Evolutionary conservation across 225 moss, liverwort and hornwort genomes (phyloP), one percentile per base, ranked within the genome.

Genomic region (Bryoerythrophyllum caledonicum): DNA sequence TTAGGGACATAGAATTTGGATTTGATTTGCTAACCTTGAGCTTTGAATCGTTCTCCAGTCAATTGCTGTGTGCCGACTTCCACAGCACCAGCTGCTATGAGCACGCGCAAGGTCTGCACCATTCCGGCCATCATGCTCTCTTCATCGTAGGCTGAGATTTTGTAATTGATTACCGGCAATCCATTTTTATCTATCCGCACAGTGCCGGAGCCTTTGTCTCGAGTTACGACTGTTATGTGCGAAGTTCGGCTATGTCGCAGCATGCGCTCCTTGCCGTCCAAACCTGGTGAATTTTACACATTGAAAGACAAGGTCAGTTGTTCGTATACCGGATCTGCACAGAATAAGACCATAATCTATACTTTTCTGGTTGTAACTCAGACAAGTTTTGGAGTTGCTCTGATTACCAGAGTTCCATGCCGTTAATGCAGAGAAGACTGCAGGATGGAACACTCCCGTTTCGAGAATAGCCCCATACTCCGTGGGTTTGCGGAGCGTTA

Each of bases 31-130:
- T n/a, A n/a, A n/a, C n/a, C n/a, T n/a, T n/a, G n/a, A n/a, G n/a
- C n/a, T n/a, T n/a, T 37, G 48, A 88, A 85, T 24, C 85, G 83
- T 74, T 92, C 88, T 25, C 83, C 92, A n/a, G 25, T 86, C 85
- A 78, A 21, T 20, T 94, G 96, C 5, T 90, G 60, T 5, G 86
- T 89, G 63, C 94, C 96, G 16, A 97, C 74, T 72, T 89, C 92
- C 6, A 78, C 85, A 56, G 96, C 96, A 10, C 96, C 96, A 23
- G 92, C 94, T 6, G 94, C 94, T 3, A 85, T 74, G 70, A 97
- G 23, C 17, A 89, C 88, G 12, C 91, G 77, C 19, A 97, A 78
- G 48, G 86, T 83, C 43, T 81, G 86, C 60, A 82, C 81, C 1
- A 91, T 27, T 9, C 81, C 87, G 5, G 79, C 82, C 12, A 84